A percentile compares a stretch with the other conserved stretches of the same genome.
Evolutionary conservation across 2,329 filamentous ascomycete genomes (phyloP).

Genomic region (Xylogone sp.): DNA sequence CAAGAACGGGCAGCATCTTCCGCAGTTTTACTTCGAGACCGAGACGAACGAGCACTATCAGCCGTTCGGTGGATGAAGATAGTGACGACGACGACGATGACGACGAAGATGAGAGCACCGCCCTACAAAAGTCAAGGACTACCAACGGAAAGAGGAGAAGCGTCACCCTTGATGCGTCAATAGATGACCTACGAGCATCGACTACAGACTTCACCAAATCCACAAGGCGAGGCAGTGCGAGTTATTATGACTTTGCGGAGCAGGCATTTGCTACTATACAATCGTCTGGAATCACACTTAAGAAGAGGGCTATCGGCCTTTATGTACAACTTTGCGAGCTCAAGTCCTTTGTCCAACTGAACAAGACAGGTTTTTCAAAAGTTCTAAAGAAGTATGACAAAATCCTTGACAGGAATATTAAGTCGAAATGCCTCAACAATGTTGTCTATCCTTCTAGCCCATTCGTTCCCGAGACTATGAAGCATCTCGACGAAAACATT

Average conservation of each 20-base stretch:
- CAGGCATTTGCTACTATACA: constrained; percentile 66
- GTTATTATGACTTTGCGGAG: constrained; percentile 76
- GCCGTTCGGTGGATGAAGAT: constrained; percentile 52
- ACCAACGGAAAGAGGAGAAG: constrained; percentile 27
- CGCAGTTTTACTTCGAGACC: constrained; percentile 41
- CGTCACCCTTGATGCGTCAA: constrained; percentile 17
- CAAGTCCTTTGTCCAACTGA: constrained; percentile 93
- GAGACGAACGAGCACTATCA: constrained; percentile 40
- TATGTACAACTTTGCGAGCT: constrained; percentile 94
- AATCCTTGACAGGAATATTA: constrained; percentile 79
- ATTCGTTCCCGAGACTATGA: constrained; percentile 71
- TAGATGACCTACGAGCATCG: constrained; percentile 58
- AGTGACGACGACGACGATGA: constrained; percentile 66
- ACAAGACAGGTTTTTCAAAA: constrained; percentile 94
- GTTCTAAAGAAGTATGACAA: constrained; percentile 99
- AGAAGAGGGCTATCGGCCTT: constrained; percentile 82
- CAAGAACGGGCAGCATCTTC: constrained; percentile 47
- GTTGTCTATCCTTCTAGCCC: constrained; percentile 76
- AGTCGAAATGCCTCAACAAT: constrained; percentile 69
- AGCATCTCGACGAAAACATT: constrained; percentile 68
- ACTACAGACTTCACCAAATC: constrained; percentile 55
- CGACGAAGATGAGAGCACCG: constrained; percentile 59
- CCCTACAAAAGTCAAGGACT: constrained; percentile 28
- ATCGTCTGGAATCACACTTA: constrained; percentile 75
- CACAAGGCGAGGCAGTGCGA: constrained; percentile 58